Conservation (phyloP, 2,329 filamentous ascomycete species). For the Pyricularia sp. region DNA sequence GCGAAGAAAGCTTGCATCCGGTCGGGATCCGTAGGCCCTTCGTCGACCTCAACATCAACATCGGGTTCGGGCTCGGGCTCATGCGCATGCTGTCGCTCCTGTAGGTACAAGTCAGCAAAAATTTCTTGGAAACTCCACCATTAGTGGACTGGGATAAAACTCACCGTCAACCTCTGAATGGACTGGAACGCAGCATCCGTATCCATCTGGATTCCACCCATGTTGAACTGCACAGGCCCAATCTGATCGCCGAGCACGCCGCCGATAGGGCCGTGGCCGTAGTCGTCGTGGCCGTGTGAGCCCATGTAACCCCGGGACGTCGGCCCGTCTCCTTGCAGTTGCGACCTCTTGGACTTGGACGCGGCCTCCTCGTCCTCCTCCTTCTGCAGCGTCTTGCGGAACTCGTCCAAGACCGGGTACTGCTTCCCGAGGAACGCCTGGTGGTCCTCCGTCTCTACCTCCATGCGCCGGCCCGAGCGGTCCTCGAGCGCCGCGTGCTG, state of each 20-base stretch:
- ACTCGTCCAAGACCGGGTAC: conserved; percentile 57
- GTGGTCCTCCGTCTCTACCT: conserved; percentile 58
- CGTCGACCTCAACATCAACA: conserved; percentile 20
- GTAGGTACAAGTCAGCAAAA: neutral
- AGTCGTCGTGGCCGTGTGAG: conserved; percentile 16
- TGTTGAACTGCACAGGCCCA: conserved; percentile 92
- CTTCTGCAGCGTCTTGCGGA: conserved; percentile 30
- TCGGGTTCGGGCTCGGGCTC: conserved; percentile 29
- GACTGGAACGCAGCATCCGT: conserved; percentile 59
- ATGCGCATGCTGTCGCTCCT: conserved; percentile 44
- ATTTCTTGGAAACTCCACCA: neutral
- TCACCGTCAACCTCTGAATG: conserved; percentile 72
- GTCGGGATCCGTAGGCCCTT: conserved; percentile 36
- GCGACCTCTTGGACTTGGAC: conserved; percentile 17
- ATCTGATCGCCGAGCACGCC: conserved; percentile 61
- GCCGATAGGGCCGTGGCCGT: conserved; percentile 17
- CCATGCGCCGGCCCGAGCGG: conserved; percentile 30
- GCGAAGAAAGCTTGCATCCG: conserved; percentile 47
- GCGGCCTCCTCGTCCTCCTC: conserved; percentile 10
- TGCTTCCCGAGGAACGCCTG: conserved; percentile 69
- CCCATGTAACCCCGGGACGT: conserved; percentile 22
- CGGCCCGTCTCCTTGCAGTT: conserved; percentile 16
- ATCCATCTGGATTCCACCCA: conserved; percentile 93
- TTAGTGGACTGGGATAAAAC: conserved; percentile 7
- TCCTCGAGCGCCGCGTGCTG: conserved; percentile 36